Evolutionary conservation across 139 green algal species (phyloP).

Genomic region (Coelastrella sp.): DNA sequence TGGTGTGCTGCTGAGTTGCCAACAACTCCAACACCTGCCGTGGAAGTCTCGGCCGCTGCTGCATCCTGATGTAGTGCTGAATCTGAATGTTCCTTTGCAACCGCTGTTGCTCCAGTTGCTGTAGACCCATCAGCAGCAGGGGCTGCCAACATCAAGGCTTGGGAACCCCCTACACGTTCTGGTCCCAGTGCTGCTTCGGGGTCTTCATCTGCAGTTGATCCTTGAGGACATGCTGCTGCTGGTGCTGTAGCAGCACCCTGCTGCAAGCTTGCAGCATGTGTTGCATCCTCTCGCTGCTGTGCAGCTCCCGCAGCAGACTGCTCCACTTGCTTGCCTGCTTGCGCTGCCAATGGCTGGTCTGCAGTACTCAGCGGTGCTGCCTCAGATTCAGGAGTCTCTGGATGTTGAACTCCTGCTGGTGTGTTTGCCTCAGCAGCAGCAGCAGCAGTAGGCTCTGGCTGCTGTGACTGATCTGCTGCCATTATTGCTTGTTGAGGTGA

Average conservation of each 20-base stretch:
- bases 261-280: too few relatives aligned
- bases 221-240: neutral
- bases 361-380: neutral
- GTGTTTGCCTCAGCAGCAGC: neutral
- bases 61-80: too few relatives aligned
- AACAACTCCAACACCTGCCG: too few relatives aligned
- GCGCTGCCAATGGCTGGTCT: too few relatives aligned
- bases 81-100: neutral
- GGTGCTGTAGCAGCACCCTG: neutral
- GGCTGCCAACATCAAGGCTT: too few relatives aligned
- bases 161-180: too few relatives aligned
- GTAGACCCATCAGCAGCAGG: neutral
- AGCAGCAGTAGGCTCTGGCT: neutral
- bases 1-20: neutral
- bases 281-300: too few relatives aligned
- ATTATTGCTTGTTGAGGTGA: neutral
- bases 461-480: neutral
- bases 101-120: neutral
- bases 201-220: too few relatives aligned
- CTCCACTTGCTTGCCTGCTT: too few relatives aligned
- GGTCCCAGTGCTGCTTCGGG: too few relatives aligned
- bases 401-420: neutral
- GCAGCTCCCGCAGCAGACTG: too few relatives aligned
- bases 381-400: neutral
- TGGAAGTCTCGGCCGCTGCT: too few relatives aligned